Evolutionary conservation across 306 rosid species (phyloP).

Genomic region (Fragaria nilgerrensis): DNA sequence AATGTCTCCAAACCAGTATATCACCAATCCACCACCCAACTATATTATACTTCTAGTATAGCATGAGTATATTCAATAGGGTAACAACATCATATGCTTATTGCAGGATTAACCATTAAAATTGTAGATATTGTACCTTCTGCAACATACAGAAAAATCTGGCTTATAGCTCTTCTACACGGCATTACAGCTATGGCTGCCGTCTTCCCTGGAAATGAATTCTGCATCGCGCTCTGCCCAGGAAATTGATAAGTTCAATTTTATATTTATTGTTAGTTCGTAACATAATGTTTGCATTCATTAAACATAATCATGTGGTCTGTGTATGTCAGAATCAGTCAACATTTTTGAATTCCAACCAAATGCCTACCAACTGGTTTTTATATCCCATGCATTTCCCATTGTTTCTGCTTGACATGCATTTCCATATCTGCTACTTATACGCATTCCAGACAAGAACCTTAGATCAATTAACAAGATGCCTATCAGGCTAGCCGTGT

Average conservation of each 20-base stretch:
- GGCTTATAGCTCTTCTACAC: background rate
- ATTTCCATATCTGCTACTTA: background rate
- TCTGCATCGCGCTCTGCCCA: background rate
- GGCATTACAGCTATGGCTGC: background rate
- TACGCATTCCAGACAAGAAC: background rate
- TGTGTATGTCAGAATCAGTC: background rate
- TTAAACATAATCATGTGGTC: background rate
- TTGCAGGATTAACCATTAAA: background rate
- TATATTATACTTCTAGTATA: background rate
- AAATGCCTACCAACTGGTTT: constrained; percentile 1
- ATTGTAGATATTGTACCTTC: background rate
- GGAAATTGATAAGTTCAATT: background rate
- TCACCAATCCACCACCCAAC: constrained; percentile 13
- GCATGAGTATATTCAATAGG: background rate
- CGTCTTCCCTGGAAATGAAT: background rate
- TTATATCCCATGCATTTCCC: background rate
- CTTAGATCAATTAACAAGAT: background rate
- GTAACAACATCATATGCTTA: background rate
- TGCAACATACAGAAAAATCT: background rate
- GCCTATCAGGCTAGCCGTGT: background rate
- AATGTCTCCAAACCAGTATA: constrained; percentile 27
- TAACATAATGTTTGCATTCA: background rate
- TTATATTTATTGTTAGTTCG: background rate
- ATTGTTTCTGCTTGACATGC: background rate
- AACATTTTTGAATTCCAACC: background rate